Percentiles rank a stretch among this genome's conserved stretches.
Evolutionary conservation across 1,284 basidiomycete genomes (phyloP).

Genomic region (Apiotrichum gracile): DNA sequence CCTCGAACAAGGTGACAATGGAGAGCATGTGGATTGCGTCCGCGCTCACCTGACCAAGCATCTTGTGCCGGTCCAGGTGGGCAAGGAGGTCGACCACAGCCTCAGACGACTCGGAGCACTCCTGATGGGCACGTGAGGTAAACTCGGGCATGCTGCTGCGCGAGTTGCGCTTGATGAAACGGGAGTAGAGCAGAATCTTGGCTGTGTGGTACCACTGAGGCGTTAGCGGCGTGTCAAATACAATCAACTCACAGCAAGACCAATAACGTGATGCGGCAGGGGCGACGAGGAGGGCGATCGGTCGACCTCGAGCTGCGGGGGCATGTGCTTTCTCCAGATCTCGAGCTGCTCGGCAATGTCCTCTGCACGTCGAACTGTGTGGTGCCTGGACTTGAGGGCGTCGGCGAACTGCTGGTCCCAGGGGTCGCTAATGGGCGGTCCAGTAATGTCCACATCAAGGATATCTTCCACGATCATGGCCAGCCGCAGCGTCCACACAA

Average conservation of each 20-base stretch:
- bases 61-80: constrained; percentile 29
- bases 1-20: constrained; percentile 36
- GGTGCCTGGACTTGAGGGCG: neutral
- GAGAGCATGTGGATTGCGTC: constrained; percentile 41
- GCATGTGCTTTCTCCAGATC: constrained; percentile 26
- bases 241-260: constrained; percentile 26
- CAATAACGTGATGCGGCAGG: constrained; percentile 36
- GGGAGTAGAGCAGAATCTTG: constrained; percentile 35
- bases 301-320: constrained; percentile 26
- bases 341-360: constrained; percentile 25
- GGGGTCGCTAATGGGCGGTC: constrained; percentile 12
- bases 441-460: constrained; percentile 32
- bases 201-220: constrained; percentile 37
- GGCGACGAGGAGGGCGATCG: constrained; percentile 17
- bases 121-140: constrained; percentile 17
- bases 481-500: constrained; percentile 38
- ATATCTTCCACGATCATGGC: constrained; percentile 42
- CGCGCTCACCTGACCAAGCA: constrained; percentile 33
- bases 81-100: constrained; percentile 32
- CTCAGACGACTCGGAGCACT: constrained; percentile 36
- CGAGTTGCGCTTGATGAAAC: constrained; percentile 27
- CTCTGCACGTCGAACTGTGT: constrained; percentile 9
- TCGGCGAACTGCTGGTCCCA: constrained; percentile 13
- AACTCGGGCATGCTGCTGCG: constrained; percentile 5
- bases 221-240: neutral